Percentiles rank a stretch among this genome's conserved stretches.
Evolutionary conservation across 2,329 filamentous ascomycete genomes (phyloP).

Genomic region (Corynespora cassiicola): DNA sequence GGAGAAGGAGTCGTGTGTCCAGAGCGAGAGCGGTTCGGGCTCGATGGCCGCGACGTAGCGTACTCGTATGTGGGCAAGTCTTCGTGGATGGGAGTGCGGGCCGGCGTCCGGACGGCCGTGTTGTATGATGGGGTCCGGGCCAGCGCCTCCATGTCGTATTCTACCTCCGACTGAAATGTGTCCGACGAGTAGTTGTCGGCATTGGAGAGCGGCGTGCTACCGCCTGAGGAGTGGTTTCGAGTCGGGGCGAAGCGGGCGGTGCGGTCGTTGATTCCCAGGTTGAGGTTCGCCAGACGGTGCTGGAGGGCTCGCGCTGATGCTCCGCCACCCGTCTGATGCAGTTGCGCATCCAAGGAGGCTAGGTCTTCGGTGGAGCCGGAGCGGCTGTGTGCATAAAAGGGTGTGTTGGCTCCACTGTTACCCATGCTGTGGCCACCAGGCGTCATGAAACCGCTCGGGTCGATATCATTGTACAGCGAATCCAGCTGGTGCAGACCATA

Average conservation of each 20-base stretch:
- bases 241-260: slow-evolving; percentile 19
- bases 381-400: slow-evolving; percentile 73
- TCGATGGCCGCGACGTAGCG: slow-evolving; percentile 52
- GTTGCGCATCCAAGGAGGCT: slow-evolving; percentile 58
- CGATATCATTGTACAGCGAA: slow-evolving; percentile 86
- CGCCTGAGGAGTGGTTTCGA: slow-evolving; percentile 41
- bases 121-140: slow-evolving; percentile 59
- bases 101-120: slow-evolving; percentile 55
- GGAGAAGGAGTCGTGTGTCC: slow-evolving; percentile 42
- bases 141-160: slow-evolving; percentile 56
- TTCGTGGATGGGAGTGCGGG: slow-evolving; percentile 49
- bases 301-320: slow-evolving; percentile 70
- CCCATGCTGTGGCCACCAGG: slow-evolving; percentile 67
- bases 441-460: slow-evolving; percentile 80
- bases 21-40: slow-evolving; percentile 40
- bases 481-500: slow-evolving; percentile 92
- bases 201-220: slow-evolving; percentile 40
- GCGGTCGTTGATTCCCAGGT: slow-evolving; percentile 44
- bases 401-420: slow-evolving; percentile 70
- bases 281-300: slow-evolving; percentile 66
- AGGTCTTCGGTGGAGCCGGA: slow-evolving; percentile 84
- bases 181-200: slow-evolving; percentile 22
- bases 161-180: slow-evolving; percentile 20
- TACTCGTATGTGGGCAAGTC: slow-evolving; percentile 54
- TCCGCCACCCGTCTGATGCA: slow-evolving; percentile 41